Base-by-base conservation (phyloP, 2,329 filamentous ascomycete genomes). In the Aspergillus ibericus region DNA sequence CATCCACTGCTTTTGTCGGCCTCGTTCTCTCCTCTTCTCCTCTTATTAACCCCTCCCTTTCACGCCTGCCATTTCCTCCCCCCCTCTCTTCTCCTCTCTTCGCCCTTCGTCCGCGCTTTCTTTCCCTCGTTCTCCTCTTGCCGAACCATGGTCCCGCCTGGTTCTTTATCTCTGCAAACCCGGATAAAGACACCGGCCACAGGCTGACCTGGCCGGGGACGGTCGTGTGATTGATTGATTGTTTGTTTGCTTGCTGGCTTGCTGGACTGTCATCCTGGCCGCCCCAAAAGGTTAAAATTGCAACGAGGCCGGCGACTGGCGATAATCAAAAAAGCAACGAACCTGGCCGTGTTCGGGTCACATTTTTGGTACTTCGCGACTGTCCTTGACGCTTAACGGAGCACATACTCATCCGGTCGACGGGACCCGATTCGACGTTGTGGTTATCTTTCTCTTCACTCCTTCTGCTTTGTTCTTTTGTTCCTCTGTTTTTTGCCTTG, bases 161-260 rank as follows among this genome's bases (percentile, higher is more conserved):
- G 42, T 57, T 52, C 55, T 52, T 52, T 57, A 51, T 57, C 32
- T 50, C 29, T 52, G 27, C 55, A 51, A n/a, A 34, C 27, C 44
- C 53, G 47, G 34, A 56, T 38, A 42, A 44, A 42, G 40, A 42
- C 51, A 29, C 16, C 38, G 51, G 51, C 36, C 20, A 57, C 55
- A 32, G 48, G 55, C 49, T 57, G 55, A 53, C 29, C n/a, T 38
- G n/a, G 40, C 25, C 10, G 25, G 16, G 35, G 46, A 51, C 44
- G 40, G 52, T 55, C 52, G 46, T 50, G 54, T 57, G 55, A 57
- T 52, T 42, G 25, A 16, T 29, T 46, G 42, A 13, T 25, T 47
- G 25, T 16, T 40, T 18, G 27, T 18, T 25, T 50, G 29, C 32
- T 35, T 22, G 13, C n/a, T 25, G 29, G 20, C n/a, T 8, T 20